Conservation (phyloP, 2,329 filamentous ascomycete species). For the Daldinia sp. region DNA sequence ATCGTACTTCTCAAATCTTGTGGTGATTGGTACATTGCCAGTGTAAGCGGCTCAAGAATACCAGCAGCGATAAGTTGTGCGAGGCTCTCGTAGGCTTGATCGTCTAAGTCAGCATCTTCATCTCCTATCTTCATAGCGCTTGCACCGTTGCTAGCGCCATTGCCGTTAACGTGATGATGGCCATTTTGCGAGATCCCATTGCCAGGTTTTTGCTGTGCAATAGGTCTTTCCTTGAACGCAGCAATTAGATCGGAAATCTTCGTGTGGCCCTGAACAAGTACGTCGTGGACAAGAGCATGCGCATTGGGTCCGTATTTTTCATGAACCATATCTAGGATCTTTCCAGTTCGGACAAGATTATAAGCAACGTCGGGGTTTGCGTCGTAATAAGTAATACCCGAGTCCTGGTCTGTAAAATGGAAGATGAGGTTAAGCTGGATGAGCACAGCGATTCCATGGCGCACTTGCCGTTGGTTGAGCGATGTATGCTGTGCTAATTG, state of each 20-base stretch:
- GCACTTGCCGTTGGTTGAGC: constrained; percentile 77
- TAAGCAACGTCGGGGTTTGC: constrained; percentile 84
- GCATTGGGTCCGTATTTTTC: constrained; percentile 78
- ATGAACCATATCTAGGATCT: constrained; percentile 79
- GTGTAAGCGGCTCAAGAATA: constrained; percentile 70
- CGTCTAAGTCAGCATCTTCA: constrained; percentile 40
- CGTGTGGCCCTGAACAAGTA: constrained; percentile 81
- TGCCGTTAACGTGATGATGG: constrained; percentile 46
- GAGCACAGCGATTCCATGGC: constrained; percentile 82
- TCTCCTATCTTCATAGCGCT: constrained; percentile 41
- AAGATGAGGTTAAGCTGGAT: constrained; percentile 88
- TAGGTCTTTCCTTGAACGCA: constrained; percentile 59
- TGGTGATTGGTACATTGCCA: constrained; percentile 65
- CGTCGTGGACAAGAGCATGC: constrained; percentile 74
- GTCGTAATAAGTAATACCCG: constrained; percentile 78
- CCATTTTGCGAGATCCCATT: constrained; percentile 41
- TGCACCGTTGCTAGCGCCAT: constrained; percentile 43
- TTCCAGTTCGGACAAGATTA: constrained; percentile 80
- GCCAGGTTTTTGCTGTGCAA: constrained; percentile 40
- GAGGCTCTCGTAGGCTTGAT: constrained; percentile 60
- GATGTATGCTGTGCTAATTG: constrained; percentile 76
- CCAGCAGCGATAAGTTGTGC: constrained; percentile 69
- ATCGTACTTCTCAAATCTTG: constrained; percentile 68
- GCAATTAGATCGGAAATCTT: constrained; percentile 74
- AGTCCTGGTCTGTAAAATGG: constrained; percentile 71